Base-by-base conservation (phyloP, 257 asterid genomes). In the Primulina eburnea region DNA sequence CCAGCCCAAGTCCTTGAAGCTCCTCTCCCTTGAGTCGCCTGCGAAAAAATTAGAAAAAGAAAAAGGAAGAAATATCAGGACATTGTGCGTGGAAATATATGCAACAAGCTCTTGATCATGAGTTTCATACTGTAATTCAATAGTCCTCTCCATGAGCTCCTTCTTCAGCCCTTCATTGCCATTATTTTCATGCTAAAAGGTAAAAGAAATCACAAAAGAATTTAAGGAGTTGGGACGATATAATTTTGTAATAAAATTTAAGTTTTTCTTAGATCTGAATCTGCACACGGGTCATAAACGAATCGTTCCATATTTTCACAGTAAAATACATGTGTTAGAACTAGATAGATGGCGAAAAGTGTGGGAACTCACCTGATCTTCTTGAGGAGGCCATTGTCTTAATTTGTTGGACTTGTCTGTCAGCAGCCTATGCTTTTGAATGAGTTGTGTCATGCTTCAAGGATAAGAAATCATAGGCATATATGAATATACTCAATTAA, bases 21-120 rank as follows among this genome's bases (percentile, higher is more conserved):
- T 86, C 96, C 78, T 92, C 93, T 74, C 95, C 97, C 57, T 70
- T 76, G 4, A 92, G 93, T 69, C 79, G 90, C 86, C 95, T 87
- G 57, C 21, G 8, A 14, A 50, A 16, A 47, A 50, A 50, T 0
- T 16, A 4, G 21, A 17, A 17, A 16, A 50, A 58, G 12, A 29
- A 35, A 70, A 20, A 56, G 6, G 0, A 1, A 12, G 12, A 6
- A 64, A 18, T 0, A 57, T 11, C 6, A 11, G 43, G 8, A 24
- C 21, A 57, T 7, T 7, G 18, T 40, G 38, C 59, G 5, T 20
- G 14, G 34, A 5, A 34, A 38, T 12, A 53, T 43, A 8, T 9
- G 14, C 14, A 59, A 64, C 38, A 18, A 11, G 53, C 4, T 20
- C 2, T 29, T 30, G 50, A 24, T 24, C 26, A 50, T 69, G 47